These are phyloP conservation scores for Xylariaceae sp. DNA, from an alignment of 2,329 filamentous ascomycete species.

Conservation along the genomic window DNA sequence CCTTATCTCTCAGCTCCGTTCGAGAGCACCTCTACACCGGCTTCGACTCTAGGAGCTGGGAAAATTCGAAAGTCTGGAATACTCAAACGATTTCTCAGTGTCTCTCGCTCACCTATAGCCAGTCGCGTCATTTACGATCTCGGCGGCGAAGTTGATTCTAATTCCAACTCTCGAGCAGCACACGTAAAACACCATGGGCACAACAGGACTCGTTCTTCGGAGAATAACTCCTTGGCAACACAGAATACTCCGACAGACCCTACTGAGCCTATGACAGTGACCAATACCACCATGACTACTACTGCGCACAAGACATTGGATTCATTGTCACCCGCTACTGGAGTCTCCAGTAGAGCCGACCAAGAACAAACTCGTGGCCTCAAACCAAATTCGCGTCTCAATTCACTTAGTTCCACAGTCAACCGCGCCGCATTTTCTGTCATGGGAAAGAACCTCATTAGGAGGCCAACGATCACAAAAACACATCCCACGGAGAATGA, in stretches of 20 bases:
- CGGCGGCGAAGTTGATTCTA: constrained; percentile 29
- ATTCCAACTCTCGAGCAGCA: constrained; percentile 35
- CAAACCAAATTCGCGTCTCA: constrained; percentile 16
- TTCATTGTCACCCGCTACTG: not conserved
- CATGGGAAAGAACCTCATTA: constrained; percentile 30
- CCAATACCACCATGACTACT: not conserved
- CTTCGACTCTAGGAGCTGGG: constrained; percentile 33
- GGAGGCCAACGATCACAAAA: constrained; percentile 31
- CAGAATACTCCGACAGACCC: constrained; percentile 42
- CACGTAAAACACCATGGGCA: constrained; percentile 36
- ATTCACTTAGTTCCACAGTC: constrained; percentile 21
- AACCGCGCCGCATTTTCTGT: constrained; percentile 29
- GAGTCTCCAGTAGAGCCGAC: not conserved
- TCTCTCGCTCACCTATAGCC: constrained; percentile 31
- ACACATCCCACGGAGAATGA: not conserved
- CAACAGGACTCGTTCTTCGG: constrained; percentile 33
- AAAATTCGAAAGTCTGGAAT: constrained; percentile 36
- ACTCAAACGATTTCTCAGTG: constrained; percentile 38
- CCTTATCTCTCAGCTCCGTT: constrained; percentile 28
- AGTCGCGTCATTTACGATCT: constrained; percentile 33
- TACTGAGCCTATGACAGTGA: constrained; percentile 40
- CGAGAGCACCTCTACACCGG: constrained; percentile 26
- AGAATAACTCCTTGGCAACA: constrained; percentile 35
- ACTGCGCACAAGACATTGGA: not conserved
- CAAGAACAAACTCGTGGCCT: constrained; percentile 10